Conservation (phyloP, 176 grass and related monocot species). For the Avena atlantica region DNA sequence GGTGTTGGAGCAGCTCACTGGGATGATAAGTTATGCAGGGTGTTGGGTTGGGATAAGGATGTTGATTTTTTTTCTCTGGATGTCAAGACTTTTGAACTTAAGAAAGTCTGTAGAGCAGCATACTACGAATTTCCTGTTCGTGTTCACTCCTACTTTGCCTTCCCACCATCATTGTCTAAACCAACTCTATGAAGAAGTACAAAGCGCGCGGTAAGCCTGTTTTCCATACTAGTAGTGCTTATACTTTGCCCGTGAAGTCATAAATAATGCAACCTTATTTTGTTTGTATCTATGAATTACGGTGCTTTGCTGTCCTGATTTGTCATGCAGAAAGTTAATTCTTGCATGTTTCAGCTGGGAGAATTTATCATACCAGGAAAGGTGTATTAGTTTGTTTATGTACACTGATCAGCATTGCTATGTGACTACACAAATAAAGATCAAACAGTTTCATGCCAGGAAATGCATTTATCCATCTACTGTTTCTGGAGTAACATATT, state of each 20-base stretch:
- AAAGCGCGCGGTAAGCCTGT: conserved; percentile 7
- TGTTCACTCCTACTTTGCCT: background rate
- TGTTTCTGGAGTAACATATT: background rate
- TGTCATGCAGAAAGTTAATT: background rate
- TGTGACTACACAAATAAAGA: background rate
- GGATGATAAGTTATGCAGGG: background rate
- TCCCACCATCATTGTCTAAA: conserved; percentile 7
- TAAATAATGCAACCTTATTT: conserved; percentile 9
- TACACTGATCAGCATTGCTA: background rate
- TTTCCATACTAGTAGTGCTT: background rate
- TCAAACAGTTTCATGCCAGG: background rate
- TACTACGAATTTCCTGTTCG: background rate
- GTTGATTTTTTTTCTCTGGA: background rate
- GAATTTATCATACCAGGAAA: background rate
- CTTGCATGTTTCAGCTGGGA: background rate
- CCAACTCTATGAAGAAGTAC: conserved; percentile 28
- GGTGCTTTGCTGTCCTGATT: background rate
- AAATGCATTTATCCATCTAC: background rate
- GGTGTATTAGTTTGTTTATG: background rate
- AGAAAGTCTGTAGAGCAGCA: background rate
- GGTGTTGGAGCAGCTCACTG: background rate
- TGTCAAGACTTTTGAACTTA: conserved; percentile 16
- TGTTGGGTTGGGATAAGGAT: too few species aligned
- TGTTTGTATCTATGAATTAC: background rate
- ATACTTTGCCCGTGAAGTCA: background rate